phyloP scores from a whole-genome alignment of 164 flowering plant species.

The Paratinospora sagittata region DNA sequence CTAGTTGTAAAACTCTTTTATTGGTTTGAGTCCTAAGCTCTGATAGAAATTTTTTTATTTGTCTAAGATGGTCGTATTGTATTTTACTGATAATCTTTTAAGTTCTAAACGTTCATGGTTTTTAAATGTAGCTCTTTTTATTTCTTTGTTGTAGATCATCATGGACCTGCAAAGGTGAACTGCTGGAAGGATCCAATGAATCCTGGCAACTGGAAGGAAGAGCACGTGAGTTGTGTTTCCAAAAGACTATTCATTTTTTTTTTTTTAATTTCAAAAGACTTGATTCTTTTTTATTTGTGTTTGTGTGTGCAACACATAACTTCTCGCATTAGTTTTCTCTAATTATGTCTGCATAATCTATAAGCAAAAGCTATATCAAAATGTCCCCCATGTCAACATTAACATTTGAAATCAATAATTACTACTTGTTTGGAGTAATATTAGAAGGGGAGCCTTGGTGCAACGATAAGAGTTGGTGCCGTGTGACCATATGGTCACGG shows the following conservation, averaged over 20 bases:
- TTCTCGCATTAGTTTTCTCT: too few species aligned
- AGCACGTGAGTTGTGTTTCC: slow-evolving; percentile 43
- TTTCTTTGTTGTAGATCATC: slow-evolving; percentile 43
- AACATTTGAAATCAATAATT: too few species aligned
- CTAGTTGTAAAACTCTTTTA: too few species aligned
- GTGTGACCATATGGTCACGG: too few species aligned
- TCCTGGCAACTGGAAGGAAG: slow-evolving; percentile 69
- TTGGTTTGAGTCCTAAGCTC: not conserved
- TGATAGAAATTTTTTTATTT: not conserved
- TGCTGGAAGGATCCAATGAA: slow-evolving; percentile 61
- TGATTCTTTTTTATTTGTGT: too few species aligned
- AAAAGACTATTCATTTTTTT: not conserved
- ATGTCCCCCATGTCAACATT: too few species aligned
- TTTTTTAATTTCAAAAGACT: not conserved
- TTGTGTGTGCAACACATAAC: too few species aligned
- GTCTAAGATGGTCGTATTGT: not conserved
- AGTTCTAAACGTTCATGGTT: not conserved
- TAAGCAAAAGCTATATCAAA: too few species aligned
- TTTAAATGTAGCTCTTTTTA: not conserved
- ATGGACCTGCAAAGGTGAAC: slow-evolving; percentile 64
- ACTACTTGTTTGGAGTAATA: too few species aligned
- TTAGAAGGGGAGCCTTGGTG: too few species aligned
- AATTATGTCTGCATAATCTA: too few species aligned
- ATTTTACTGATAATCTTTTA: not conserved
- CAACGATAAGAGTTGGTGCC: too few species aligned